phyloP scores from a whole-genome alignment of 768 basidiomycete genomes.

The Pleurotus platypus region DNA sequence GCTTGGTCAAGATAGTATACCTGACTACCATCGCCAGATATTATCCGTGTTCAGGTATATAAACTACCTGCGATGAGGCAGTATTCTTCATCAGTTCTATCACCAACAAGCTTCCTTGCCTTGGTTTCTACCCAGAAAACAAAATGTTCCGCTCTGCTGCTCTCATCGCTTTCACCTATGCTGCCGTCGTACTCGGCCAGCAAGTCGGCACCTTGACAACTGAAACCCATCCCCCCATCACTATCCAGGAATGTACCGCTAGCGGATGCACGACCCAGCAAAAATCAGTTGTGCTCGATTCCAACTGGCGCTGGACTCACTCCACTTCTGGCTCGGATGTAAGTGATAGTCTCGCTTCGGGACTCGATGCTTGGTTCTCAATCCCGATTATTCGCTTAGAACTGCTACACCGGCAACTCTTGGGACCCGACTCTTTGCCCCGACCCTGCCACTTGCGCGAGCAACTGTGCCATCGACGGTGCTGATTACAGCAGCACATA shows the following conservation, averaged over 20 bases:
- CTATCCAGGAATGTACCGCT: slow-evolving; percentile 40
- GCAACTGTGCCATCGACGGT: slow-evolving; percentile 18
- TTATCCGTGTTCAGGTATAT: slow-evolving; percentile 1
- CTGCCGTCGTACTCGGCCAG: slow-evolving; percentile 38
- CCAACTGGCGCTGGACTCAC: slow-evolving; percentile 54
- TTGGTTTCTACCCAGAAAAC: neutral
- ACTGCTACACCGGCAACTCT: slow-evolving; percentile 37
- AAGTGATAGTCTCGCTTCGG: neutral
- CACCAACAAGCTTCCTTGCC: neutral
- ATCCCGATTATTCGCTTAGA: neutral
- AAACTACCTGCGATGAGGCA: neutral
- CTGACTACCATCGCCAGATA: neutral
- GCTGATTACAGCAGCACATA: slow-evolving; percentile 32
- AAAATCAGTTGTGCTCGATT: slow-evolving; percentile 40
- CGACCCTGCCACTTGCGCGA: slow-evolving; percentile 20
- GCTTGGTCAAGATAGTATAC: neutral
- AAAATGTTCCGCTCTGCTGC: slow-evolving; percentile 31
- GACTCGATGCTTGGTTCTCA: neutral
- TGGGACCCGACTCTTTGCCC: slow-evolving; percentile 39
- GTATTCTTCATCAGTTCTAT: neutral
- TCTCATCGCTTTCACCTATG: slow-evolving; percentile 28
- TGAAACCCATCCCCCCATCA: slow-evolving; percentile 44
- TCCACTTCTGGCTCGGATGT: slow-evolving; percentile 17
- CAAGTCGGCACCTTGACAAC: slow-evolving; percentile 45
- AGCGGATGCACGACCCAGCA: slow-evolving; percentile 33